Conservation (phyloP, 192 early-diverging fungal species). For the Thoreauomyces humboldtii region DNA sequence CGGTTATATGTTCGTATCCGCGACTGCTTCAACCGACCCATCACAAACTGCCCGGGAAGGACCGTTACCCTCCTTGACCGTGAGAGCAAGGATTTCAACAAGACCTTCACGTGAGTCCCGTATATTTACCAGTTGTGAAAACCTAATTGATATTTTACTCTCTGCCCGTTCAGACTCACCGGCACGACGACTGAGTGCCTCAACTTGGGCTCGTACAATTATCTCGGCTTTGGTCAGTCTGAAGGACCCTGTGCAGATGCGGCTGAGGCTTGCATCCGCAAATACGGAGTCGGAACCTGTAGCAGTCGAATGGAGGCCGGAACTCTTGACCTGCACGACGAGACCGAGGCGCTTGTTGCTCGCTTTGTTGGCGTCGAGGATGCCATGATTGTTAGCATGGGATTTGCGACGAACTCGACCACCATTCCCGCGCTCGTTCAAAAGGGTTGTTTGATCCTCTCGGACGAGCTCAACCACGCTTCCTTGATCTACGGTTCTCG, state of each 20-base stretch:
- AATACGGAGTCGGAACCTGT: slow-evolving; percentile 68
- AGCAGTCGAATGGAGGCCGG: slow-evolving; percentile 67
- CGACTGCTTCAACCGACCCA: slow-evolving; percentile 93
- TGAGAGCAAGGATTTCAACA: slow-evolving; percentile 79
- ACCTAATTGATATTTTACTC: no score
- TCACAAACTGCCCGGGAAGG: slow-evolving; percentile 88
- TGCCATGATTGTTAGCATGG: slow-evolving; percentile 90
- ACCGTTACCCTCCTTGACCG: slow-evolving; percentile 84
- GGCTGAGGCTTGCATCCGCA: slow-evolving; percentile 73
- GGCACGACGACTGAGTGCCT: slow-evolving; percentile 76
- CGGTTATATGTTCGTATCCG: slow-evolving; percentile 83
- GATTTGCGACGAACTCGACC: slow-evolving; percentile 95
- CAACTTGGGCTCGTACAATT: slow-evolving; percentile 97
- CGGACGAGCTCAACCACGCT: slow-evolving; percentile 94
- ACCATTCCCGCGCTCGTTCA: slow-evolving; percentile 83
- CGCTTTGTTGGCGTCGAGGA: slow-evolving; percentile 86
- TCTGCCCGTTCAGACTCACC: slow-evolving; percentile 50
- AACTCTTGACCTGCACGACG: slow-evolving; percentile 61
- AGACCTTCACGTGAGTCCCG: slow-evolving; percentile 62
- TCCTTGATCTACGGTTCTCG: slow-evolving; percentile 93
- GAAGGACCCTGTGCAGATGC: slow-evolving; percentile 92
- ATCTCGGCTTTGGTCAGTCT: slow-evolving; percentile 93
- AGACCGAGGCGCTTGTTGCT: slow-evolving; percentile 83
- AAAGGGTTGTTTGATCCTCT: slow-evolving; percentile 87
- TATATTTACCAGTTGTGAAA: no score